Conservation (phyloP, 2,329 filamentous ascomycete genomes). For the Penicillium paneum region DNA sequence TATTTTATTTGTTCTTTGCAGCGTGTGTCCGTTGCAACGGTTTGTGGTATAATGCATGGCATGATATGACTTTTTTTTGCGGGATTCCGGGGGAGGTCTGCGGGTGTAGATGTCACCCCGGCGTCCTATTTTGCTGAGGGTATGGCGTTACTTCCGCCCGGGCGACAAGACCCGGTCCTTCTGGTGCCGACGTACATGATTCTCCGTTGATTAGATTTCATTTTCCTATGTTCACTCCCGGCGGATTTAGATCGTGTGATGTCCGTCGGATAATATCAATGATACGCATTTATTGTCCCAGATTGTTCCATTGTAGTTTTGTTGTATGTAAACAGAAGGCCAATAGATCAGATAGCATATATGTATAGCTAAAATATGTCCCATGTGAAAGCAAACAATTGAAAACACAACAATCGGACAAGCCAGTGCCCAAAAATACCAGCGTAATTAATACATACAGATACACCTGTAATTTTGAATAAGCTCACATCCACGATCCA, state of each 20-base stretch:
- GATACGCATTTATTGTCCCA: constrained; percentile 17
- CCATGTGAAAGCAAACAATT: background rate
- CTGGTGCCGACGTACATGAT: constrained; percentile 28
- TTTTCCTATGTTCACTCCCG: constrained; percentile 25
- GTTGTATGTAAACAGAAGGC: background rate
- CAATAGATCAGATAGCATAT: background rate
- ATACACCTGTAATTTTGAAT: constrained; percentile 6
- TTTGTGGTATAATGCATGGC: constrained; percentile 40
- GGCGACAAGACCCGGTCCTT: constrained; percentile 26
- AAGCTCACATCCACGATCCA: constrained; percentile 8
- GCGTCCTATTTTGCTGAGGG: constrained; percentile 30
- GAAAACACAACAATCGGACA: background rate
- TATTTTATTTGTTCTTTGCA: constrained; percentile 29
- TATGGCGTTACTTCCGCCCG: constrained; percentile 29
- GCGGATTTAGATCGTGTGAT: constrained; percentile 26
- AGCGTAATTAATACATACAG: background rate
- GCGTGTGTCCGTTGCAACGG: constrained; percentile 29
- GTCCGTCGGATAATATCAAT: constrained; percentile 29
- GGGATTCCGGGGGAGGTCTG: constrained; percentile 14
- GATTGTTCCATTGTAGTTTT: background rate
- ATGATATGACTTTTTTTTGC: constrained; percentile 34
- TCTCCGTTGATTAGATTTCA: constrained; percentile 25
- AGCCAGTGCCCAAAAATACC: constrained; percentile 15
- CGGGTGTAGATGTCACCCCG: constrained; percentile 11
- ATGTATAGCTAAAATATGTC: background rate